Evolutionary conservation across 2,329 filamentous ascomycete species (phyloP).

Genomic region (Fusarium sp.): DNA sequence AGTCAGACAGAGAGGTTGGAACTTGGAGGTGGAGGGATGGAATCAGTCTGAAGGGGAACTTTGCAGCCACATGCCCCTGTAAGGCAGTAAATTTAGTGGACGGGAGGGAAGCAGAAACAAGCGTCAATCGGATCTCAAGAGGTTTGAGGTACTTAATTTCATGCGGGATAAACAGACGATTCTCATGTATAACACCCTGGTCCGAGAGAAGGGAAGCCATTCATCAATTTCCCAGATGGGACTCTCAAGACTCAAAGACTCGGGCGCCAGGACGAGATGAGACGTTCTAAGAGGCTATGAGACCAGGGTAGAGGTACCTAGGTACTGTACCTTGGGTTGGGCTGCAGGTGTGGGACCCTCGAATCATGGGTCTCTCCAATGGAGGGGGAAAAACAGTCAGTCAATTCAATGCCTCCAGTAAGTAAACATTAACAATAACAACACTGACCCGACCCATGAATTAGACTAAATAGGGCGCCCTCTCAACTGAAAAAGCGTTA

Average conservation of each 20-base stretch:
- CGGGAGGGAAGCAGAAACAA: conserved; percentile 29
- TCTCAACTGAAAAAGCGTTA: conserved; percentile 7
- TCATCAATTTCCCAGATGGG: conserved; percentile 23
- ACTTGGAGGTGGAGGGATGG: not conserved
- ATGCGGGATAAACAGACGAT: conserved; percentile 10
- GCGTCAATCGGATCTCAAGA: not conserved
- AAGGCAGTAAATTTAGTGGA: conserved; percentile 6
- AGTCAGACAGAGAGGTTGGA: conserved; percentile 12
- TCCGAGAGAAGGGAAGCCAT: conserved; percentile 13
- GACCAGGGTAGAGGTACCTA: not conserved
- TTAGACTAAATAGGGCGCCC: conserved; percentile 12
- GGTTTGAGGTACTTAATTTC: conserved; percentile 14
- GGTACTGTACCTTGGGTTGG: conserved; percentile 10
- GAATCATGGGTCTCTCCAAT: not conserved
- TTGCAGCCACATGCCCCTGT: conserved; percentile 3
- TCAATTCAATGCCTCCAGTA: not conserved
- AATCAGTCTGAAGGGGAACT: conserved; percentile 10
- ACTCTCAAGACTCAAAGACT: conserved; percentile 33
- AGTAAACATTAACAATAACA: conserved; percentile 6
- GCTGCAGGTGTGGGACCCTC: conserved; percentile 37
- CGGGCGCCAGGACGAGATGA: conserved; percentile 43
- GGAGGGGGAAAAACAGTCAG: not conserved
- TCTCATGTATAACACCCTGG: conserved; percentile 14
- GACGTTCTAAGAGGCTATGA: conserved; percentile 21
- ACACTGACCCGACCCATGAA: conserved; percentile 9